phyloP scores from a whole-genome alignment of 1,284 basidiomycete species.

The Trichosporon inkin region DNA sequence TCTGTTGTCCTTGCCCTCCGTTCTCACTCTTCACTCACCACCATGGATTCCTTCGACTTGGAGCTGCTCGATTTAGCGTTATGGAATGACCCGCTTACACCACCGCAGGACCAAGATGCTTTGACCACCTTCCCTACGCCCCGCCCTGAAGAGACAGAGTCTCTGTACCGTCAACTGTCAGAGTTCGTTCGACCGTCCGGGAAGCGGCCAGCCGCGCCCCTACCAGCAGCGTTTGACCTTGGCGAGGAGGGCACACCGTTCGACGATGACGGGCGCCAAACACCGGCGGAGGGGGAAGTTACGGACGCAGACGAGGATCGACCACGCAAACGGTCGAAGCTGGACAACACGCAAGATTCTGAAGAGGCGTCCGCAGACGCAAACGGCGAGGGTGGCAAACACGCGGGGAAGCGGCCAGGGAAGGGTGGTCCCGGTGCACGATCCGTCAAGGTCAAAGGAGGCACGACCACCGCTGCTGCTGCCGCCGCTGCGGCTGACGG shows the following conservation, averaged over 20 bases:
- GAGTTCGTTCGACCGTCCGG: conserved; percentile 41
- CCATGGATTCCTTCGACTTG: conserved; percentile 4
- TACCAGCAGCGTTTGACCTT: conserved; percentile 34
- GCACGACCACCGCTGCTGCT: not conserved
- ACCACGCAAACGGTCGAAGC: conserved; percentile 26
- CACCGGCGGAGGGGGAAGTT: conserved; percentile 1
- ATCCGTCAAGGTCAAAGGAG: conserved; percentile 30
- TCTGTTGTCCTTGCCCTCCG: not conserved
- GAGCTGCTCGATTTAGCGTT: not conserved
- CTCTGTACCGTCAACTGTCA: conserved; percentile 68
- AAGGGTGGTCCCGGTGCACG: conserved; percentile 21
- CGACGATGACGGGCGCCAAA: conserved; percentile 10
- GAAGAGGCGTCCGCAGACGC: conserved; percentile 4
- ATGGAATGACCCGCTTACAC: conserved; percentile 8
- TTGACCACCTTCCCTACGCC: conserved; percentile 70
- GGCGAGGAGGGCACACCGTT: conserved; percentile 24
- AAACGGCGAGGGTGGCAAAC: conserved; percentile 19
- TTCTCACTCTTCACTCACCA: not conserved
- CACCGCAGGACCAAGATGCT: conserved; percentile 63
- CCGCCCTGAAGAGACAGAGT: conserved; percentile 62
- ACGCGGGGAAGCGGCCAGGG: conserved; percentile 25
- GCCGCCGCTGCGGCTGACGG: conserved; percentile 17
- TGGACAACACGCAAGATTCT: conserved; percentile 18
- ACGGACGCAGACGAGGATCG: conserved; percentile 29
- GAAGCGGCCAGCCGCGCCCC: conserved; percentile 34